Conservation (phyloP, 2,329 filamentous ascomycete genomes). For the Colletotrichum zoysiae region DNA sequence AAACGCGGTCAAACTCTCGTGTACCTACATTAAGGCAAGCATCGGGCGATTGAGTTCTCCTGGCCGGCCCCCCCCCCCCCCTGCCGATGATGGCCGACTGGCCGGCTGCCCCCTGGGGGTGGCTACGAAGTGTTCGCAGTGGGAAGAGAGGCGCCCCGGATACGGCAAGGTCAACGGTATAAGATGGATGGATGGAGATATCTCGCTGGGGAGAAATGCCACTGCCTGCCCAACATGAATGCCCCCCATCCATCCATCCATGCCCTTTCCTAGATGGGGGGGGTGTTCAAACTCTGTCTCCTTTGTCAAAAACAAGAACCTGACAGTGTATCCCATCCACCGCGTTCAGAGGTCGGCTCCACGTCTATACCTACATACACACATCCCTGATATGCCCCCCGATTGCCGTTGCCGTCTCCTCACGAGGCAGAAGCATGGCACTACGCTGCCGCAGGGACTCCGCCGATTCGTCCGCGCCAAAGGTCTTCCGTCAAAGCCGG, state of each 20-base stretch:
- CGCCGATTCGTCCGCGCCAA: neutral
- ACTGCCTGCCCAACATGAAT: no score
- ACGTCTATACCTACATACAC: neutral
- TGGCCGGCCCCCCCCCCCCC: neutral
- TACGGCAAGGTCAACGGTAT: neutral
- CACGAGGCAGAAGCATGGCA: neutral
- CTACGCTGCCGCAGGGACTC: neutral
- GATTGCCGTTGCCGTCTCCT: neutral
- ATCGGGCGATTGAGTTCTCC: conserved; percentile 3
- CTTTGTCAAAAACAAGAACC: neutral
- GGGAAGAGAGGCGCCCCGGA: neutral
- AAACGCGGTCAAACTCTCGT: conserved; percentile 29
- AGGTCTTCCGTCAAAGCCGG: neutral
- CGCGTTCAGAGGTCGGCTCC: neutral
- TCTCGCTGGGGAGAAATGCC: neutral
- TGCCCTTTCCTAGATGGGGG: neutral
- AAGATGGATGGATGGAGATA: conserved; percentile 2
- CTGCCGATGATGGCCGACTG: neutral
- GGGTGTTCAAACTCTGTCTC: neutral
- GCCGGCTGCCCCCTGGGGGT: neutral
- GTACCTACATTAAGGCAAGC: neutral
- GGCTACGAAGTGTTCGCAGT: neutral
- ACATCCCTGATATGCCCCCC: neutral
- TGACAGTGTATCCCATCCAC: neutral
- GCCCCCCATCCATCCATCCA: neutral